Evolutionary conservation across 2,329 filamentous ascomycete genomes (phyloP).

Genomic region (Plectosphaerella sp.): DNA sequence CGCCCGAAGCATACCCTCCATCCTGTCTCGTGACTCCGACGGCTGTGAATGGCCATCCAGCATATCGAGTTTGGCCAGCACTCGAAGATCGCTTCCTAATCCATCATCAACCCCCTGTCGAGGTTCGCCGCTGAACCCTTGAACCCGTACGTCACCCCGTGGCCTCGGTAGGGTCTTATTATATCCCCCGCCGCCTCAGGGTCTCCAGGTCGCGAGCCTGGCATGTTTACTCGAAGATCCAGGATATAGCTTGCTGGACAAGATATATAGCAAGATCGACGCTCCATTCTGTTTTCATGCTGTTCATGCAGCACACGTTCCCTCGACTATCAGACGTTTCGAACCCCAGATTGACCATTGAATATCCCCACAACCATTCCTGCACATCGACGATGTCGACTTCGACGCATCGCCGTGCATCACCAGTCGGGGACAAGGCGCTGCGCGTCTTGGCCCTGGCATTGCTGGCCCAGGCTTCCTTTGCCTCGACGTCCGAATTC

Average conservation of each 20-base stretch:
- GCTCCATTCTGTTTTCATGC: not conserved
- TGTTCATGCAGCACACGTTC: not conserved
- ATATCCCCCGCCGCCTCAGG: not conserved
- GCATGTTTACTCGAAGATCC: not conserved
- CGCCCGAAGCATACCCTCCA: not conserved
- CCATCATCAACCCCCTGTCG: not conserved
- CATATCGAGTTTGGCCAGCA: not conserved
- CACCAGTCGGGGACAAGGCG: not conserved
- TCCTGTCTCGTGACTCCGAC: not conserved
- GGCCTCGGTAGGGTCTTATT: not conserved
- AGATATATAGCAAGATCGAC: not conserved
- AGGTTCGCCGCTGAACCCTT: not conserved
- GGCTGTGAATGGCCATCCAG: not conserved
- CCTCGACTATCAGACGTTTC: not conserved
- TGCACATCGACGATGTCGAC: no score
- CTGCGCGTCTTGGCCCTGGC: not conserved
- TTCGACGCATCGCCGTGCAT: no score
- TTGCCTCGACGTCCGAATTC: conserved; percentile 5
- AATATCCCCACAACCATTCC: no score
- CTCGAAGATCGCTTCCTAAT: not conserved
- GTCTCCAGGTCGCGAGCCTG: not conserved
- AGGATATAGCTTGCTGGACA: not conserved
- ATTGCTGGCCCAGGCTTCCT: not conserved
- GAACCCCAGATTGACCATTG: no score
- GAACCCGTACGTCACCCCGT: not conserved